phyloP scores from a whole-genome alignment of 257 asterid species.

The Solanum appendiculatum region DNA sequence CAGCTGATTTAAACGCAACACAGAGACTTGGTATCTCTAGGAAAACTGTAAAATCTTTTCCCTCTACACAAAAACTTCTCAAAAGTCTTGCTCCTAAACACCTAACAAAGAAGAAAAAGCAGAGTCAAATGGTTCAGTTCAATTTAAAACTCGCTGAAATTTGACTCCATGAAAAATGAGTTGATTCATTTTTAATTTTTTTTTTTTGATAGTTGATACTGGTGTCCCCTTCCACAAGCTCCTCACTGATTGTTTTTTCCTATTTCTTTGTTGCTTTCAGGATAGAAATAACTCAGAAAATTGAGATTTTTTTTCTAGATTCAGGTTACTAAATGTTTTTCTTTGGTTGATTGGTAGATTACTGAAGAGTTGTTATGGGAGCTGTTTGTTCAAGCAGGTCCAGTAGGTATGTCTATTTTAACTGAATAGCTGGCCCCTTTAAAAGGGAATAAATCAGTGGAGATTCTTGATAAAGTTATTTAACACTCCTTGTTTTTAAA shows the following conservation, averaged over 20 bases:
- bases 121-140: background rate
- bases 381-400: conserved; percentile 94
- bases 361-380: conserved; percentile 91
- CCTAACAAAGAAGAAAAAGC: background rate
- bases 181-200: too few relatives aligned
- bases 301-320: background rate
- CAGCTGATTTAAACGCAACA: background rate
- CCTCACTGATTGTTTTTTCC: background rate
- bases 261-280: background rate
- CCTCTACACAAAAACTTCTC: background rate
- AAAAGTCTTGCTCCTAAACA: background rate
- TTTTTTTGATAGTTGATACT: background rate
- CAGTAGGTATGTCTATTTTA: conserved; percentile 58
- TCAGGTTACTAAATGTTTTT: conserved; percentile 19
- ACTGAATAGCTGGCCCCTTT: background rate
- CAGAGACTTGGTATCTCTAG: background rate
- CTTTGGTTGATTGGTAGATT: conserved; percentile 31
- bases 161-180: background rate
- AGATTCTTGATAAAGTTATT: background rate
- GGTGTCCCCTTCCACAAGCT: background rate
- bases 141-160: background rate
- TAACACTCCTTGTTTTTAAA: background rate
- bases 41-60: background rate
- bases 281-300: background rate
- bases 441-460: background rate